Base-by-base conservation (phyloP, 208 protist species). In the Leishmania amazonensis region DNA sequence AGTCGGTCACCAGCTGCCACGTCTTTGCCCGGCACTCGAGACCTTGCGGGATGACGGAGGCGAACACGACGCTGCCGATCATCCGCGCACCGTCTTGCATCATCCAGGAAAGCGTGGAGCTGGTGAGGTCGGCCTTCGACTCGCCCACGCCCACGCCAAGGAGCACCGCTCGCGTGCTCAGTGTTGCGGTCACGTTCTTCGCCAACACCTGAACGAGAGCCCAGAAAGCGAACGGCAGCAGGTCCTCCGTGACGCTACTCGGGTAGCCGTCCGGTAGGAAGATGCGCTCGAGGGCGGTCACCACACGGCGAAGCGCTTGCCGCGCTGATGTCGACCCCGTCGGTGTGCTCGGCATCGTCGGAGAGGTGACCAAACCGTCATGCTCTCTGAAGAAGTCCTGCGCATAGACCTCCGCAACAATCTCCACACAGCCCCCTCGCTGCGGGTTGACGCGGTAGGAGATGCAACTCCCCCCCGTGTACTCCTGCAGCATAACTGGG, bases 241-340 rank as follows among this genome's bases (percentile, higher is more conserved):
- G 77, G 73, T 95, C 91, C 7, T 87, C 79, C 40, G 88, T 90
- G 17, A 95, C 90, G 40, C 84, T 87, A 84, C 84, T 78, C 8
- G 93, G 93, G 76, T 93, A 96, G 45, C 91, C 89, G 24, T 85
- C 78, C 7, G 91, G 91, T 38, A 95, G 81, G 40, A 95, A 90
- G 35, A 92, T 62, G 72, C 62, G 85, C 60, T 85, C 76, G 6
- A 85, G 78, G 6, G 77, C 15, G 40, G 71, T n/a, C 58, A 75
- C 72, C 62, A 47, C 72, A 8, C 81, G 81, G 1, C 77, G 76
- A 0, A 40, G 62, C 57, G 77, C 35, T 24, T 40, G 57, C 21
- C 53, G 31, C 54, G 81, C 31, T 15, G 76, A 40, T 2, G 70
- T 6, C 7, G 49, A 9, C 28, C 51, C 17, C 2, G 73, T 31